These are phyloP conservation scores for Kokia cookei DNA, from an alignment of 441 rosid species.

Conservation along the genomic window DNA sequence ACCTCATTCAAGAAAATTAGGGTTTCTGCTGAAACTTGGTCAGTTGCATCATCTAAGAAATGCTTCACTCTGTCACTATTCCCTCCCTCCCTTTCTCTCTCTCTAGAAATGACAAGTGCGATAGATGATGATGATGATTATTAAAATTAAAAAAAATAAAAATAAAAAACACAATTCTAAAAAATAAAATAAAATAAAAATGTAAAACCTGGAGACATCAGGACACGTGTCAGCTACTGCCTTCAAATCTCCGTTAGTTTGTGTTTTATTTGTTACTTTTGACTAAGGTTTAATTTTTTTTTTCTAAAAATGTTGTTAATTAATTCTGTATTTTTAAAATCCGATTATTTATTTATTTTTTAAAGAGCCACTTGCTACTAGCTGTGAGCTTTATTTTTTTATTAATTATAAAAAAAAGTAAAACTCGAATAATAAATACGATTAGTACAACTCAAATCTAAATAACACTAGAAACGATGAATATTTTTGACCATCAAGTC, in stretches of 20 bases:
- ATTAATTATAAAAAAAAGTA: too few species aligned
- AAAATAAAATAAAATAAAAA: neutral
- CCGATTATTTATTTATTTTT: neutral
- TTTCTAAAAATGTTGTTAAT: neutral
- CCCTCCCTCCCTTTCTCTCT: neutral
- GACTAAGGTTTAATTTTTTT: neutral
- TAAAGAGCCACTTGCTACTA: too few species aligned
- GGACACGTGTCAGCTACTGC: neutral
- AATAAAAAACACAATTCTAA: neutral
- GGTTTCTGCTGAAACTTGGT: neutral
- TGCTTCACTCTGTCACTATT: neutral
- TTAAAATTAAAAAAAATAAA: neutral
- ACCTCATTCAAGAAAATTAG: slow-evolving; percentile 5
- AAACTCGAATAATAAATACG: too few species aligned
- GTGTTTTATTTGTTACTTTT: neutral
- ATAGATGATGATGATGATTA: too few species aligned
- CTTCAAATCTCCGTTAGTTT: neutral
- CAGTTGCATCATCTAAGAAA: neutral
- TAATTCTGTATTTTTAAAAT: neutral
- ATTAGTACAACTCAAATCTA: too few species aligned
- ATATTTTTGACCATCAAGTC: too few species aligned
- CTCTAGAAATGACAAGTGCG: neutral
- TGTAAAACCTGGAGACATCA: neutral
- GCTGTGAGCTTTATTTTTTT: too few species aligned
- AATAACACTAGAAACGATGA: too few species aligned